Percentiles rank a stretch among this genome's conserved stretches.
phyloP scores from a whole-genome alignment of 257 asterid species.

The Solanum chiquidenum region DNA sequence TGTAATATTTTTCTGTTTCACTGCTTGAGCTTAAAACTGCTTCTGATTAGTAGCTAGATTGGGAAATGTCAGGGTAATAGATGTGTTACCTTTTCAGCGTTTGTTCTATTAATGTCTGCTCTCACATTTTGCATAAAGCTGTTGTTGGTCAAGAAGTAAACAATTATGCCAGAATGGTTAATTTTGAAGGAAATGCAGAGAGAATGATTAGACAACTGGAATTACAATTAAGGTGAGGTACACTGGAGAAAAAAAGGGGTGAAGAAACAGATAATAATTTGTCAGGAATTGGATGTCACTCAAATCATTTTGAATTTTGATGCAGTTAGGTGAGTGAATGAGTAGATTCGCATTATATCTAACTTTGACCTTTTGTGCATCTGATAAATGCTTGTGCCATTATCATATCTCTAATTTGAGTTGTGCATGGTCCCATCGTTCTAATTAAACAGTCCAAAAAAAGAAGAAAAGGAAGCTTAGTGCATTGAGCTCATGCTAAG shows the following conservation, averaged over 20 bases:
- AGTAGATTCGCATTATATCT: background rate
- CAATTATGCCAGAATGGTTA: background rate
- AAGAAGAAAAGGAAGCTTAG: background rate
- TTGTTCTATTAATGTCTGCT: background rate
- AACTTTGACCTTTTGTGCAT: background rate
- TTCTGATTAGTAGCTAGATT: background rate
- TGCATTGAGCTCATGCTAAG: background rate
- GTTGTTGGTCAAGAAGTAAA: background rate
- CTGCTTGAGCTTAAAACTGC: background rate
- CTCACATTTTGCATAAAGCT: background rate
- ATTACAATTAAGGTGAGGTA: background rate
- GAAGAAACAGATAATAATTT: background rate
- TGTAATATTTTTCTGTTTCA: background rate
- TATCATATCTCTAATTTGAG: background rate
- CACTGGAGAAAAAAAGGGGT: background rate
- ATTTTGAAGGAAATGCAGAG: background rate
- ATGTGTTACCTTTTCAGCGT: background rate
- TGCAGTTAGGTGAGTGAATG: background rate
- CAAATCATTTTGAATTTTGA: background rate
- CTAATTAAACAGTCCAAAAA: background rate
- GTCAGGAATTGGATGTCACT: background rate
- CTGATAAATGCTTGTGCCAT: background rate
- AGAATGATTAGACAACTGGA: background rate
- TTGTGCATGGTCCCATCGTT: background rate
- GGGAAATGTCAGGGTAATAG: background rate